A percentile compares a stretch with the other conserved stretches of the same genome.
These are phyloP conservation scores for Flaveria ramosissima DNA, from an alignment of 129 eudicot species.

Conservation along the genomic window DNA sequence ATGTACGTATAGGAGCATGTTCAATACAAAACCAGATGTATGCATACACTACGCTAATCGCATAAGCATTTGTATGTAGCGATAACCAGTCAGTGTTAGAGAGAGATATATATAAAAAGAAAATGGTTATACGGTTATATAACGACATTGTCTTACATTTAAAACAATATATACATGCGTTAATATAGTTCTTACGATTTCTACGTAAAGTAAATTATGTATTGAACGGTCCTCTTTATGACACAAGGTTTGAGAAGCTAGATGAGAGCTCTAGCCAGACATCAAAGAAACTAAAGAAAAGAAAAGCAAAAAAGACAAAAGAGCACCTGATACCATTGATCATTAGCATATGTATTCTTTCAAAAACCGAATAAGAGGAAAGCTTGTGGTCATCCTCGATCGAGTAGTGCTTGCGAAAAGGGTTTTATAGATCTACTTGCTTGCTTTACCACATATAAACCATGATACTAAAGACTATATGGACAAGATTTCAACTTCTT, in stretches of 20 bases:
- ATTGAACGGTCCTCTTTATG: neutral
- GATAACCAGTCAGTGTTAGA: too few relatives aligned
- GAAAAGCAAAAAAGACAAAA: neutral
- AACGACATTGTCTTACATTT: neutral
- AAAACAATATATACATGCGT: neutral
- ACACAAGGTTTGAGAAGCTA: neutral
- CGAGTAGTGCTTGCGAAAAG: conserved; percentile 2
- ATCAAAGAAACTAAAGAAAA: neutral
- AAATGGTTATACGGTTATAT: too few relatives aligned
- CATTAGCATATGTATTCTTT: neutral
- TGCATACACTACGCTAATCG: neutral
- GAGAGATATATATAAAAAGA: too few relatives aligned
- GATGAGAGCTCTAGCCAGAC: neutral
- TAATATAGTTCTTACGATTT: neutral
- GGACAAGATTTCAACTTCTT: neutral
- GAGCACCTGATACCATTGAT: conserved; percentile 27
- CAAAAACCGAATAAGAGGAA: conserved; percentile 18
- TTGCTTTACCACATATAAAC: conserved; percentile 13
- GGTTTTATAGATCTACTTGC: conserved; percentile 8
- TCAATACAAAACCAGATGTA: too few relatives aligned
- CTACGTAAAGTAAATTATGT: neutral
- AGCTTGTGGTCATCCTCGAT: conserved; percentile 11
- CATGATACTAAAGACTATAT: neutral
- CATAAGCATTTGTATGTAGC: too few relatives aligned
- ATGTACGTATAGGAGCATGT: too few relatives aligned